A percentile compares a stretch with the other conserved stretches of the same genome.
Evolutionary conservation across 106 monocot genomes (phyloP).

Genomic region (Apostasia ramifera): DNA sequence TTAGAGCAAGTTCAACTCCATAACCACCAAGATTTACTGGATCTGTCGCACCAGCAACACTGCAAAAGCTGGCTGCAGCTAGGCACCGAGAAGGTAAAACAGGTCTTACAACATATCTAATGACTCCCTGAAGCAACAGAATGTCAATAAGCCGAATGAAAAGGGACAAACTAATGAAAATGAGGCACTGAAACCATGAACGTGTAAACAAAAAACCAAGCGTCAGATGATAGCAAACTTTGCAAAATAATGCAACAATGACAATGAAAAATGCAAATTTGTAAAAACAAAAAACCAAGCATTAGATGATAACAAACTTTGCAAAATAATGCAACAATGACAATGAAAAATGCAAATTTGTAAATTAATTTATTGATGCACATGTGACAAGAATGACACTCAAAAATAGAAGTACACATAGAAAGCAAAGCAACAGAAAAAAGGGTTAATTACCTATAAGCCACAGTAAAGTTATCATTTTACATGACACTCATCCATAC

Average conservation of each 20-base stretch:
- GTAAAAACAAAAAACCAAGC: background rate
- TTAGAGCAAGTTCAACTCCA: constrained; percentile 96
- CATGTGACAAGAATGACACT: too few species aligned
- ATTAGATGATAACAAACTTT: background rate
- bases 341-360: background rate
- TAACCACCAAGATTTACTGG: constrained; percentile 82
- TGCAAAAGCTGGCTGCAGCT: constrained; percentile 47
- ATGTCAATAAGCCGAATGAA: background rate
- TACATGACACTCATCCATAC: too few species aligned
- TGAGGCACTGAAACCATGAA: background rate
- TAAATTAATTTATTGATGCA: too few species aligned
- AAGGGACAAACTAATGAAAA: background rate
- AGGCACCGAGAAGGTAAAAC: constrained; percentile 66
- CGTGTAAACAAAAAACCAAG: background rate
- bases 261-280: background rate
- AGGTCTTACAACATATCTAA: constrained; percentile 72
- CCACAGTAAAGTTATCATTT: too few species aligned
- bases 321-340: background rate
- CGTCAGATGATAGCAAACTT: background rate
- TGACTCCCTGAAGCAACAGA: constrained; percentile 40
- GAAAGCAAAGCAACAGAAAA: too few species aligned
- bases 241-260: background rate
- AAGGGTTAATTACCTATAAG: too few species aligned
- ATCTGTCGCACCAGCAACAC: constrained; percentile 62
- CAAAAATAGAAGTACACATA: too few species aligned